Conservation (phyloP, 2,329 filamentous ascomycete species). For the Trichoderma koningii region DNA sequence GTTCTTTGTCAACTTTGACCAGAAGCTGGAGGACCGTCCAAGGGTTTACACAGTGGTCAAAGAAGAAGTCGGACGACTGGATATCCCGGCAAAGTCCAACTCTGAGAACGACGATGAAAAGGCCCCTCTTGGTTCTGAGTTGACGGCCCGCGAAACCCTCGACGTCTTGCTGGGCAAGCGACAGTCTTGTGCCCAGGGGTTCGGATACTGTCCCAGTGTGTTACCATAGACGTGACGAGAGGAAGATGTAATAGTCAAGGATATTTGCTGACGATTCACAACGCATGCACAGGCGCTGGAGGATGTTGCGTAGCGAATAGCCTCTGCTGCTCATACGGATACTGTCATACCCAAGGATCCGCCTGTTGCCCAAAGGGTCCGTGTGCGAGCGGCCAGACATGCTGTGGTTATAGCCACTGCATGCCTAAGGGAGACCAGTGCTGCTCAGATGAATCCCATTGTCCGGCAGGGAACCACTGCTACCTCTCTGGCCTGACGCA, state of each 20-base stretch:
- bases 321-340: constrained; percentile 33
- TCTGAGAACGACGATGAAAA: constrained; percentile 17
- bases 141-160: constrained; percentile 10
- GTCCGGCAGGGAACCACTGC: constrained; percentile 33
- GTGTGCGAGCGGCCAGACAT: constrained; percentile 29
- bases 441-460: constrained; percentile 32
- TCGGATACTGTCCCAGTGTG: constrained; percentile 31
- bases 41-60: constrained; percentile 20
- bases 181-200: constrained; percentile 31
- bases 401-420: constrained; percentile 33
- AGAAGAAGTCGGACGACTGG: constrained; percentile 21
- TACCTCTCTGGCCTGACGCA: not conserved
- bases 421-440: constrained; percentile 30
- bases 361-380: constrained; percentile 32
- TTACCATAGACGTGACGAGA: not conserved
- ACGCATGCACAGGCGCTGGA: constrained; percentile 21
- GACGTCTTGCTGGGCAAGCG: constrained; percentile 29
- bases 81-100: constrained; percentile 18
- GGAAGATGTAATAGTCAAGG: accelerated
- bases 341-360: constrained; percentile 30
- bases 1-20: constrained; percentile 25
- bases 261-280: not conserved
- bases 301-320: constrained; percentile 30
- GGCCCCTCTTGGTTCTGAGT: not conserved
- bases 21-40: constrained; percentile 26